A percentile compares a stretch with the other conserved stretches of the same genome.
Conservation (phyloP, 176 grass and related monocot species). For the Alloteropsis semialata region DNA sequence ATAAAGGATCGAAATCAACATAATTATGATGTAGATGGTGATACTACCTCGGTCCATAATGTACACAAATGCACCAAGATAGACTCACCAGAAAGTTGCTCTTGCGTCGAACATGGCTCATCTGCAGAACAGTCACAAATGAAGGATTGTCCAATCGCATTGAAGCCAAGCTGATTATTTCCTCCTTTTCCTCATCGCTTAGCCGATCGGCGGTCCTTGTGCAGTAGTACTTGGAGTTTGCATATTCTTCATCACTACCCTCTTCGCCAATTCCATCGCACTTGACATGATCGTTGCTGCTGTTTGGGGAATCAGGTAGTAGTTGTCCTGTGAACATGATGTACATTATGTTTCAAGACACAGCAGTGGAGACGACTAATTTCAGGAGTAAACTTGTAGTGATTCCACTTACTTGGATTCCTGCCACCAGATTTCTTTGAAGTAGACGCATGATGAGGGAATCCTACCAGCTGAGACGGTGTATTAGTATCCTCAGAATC, state of each 20-base stretch:
- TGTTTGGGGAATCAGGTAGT: background rate
- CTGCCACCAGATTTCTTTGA: background rate
- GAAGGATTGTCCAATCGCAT: conserved; percentile 32
- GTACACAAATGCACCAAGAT: too few species aligned
- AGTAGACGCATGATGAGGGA: background rate
- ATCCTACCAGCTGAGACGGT: background rate
- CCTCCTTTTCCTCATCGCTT: background rate
- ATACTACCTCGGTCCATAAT: too few species aligned
- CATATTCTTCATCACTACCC: background rate
- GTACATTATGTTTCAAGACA: background rate
- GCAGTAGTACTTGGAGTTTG: conserved; percentile 7
- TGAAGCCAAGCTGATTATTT: conserved; percentile 21
- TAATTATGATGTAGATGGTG: too few species aligned
- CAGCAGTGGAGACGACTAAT: background rate
- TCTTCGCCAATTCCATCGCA: conserved; percentile 7
- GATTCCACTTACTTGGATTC: background rate
- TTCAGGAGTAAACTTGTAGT: background rate
- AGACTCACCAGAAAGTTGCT: conserved; percentile 21
- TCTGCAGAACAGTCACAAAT: conserved; percentile 34
- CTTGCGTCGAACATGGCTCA: background rate
- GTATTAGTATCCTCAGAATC: background rate
- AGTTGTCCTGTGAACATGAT: background rate
- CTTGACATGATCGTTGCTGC: background rate
- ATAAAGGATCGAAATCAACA: too few species aligned
- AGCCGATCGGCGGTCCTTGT: background rate